These are phyloP conservation scores for Trypanosoma caninum DNA, from an alignment of 208 protist genomes.

Conservation along the genomic window DNA sequence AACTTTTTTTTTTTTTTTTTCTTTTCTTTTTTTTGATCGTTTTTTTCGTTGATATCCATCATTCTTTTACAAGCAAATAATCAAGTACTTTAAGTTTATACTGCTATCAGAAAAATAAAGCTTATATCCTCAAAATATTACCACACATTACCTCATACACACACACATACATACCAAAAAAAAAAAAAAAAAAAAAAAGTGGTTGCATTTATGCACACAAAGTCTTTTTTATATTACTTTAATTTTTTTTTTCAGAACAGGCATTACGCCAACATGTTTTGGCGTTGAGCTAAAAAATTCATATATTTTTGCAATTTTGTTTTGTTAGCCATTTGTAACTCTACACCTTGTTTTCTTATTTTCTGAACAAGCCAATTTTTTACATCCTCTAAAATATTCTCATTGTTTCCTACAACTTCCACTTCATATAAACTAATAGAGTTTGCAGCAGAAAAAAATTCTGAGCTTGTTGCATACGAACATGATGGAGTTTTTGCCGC, in stretches of 20 bases:
- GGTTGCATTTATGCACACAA: no score
- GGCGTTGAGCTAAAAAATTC: background rate
- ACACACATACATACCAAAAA: background rate
- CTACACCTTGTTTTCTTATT: slow-evolving; percentile 45
- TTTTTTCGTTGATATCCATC: background rate
- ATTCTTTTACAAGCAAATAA: background rate
- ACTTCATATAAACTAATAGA: slow-evolving; percentile 55
- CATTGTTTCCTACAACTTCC: slow-evolving; percentile 47
- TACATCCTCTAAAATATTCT: slow-evolving; percentile 28
- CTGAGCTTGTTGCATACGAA: background rate
- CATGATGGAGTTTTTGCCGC: slow-evolving; percentile 5
- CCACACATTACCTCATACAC: background rate
- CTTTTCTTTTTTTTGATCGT: background rate
- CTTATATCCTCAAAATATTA: background rate
- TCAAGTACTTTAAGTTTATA: background rate
- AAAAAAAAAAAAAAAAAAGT: background rate
- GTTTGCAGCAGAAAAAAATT: slow-evolving; percentile 5
- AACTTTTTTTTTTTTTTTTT: slow-evolving; percentile 5
- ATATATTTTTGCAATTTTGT: slow-evolving; percentile 74
- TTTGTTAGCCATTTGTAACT: slow-evolving; percentile 44
- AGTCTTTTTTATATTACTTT: no score
- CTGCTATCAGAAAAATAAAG: background rate
- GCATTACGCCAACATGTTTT: no score
- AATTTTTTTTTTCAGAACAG: no score
- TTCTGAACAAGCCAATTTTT: slow-evolving; percentile 35